Conservation (phyloP, 2,329 filamentous ascomycete species). For the Knoxdaviesia proteae region DNA sequence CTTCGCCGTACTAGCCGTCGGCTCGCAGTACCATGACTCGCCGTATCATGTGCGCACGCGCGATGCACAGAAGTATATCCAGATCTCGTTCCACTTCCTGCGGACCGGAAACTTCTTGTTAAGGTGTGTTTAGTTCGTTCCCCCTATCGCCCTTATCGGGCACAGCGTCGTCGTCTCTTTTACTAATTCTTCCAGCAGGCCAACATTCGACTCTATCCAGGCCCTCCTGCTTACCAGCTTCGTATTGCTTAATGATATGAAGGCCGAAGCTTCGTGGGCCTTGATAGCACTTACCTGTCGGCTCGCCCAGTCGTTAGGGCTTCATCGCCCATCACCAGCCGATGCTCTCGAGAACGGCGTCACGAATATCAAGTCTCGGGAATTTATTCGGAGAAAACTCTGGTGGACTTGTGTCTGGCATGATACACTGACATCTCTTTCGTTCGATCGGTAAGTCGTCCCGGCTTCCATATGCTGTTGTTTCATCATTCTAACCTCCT, state of each 20-base stretch:
- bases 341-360: slow-evolving; percentile 23
- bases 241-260: slow-evolving; percentile 47
- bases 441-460: slow-evolving; percentile 34
- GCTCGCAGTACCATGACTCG: slow-evolving; percentile 45
- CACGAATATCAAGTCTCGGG: slow-evolving; percentile 25
- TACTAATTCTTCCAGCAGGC: slow-evolving; percentile 15
- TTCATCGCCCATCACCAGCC: slow-evolving; percentile 27
- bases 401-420: slow-evolving; percentile 51
- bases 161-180: background rate
- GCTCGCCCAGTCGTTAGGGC: slow-evolving; percentile 41
- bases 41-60: slow-evolving; percentile 38
- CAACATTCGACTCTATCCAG: slow-evolving; percentile 45
- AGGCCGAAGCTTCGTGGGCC: slow-evolving; percentile 47
- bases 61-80: slow-evolving; percentile 39
- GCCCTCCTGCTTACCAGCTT: slow-evolving; percentile 41
- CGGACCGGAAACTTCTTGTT: slow-evolving; percentile 42
- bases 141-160: too few relatives aligned
- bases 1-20: slow-evolving; percentile 43
- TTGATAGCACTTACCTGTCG: slow-evolving; percentile 41
- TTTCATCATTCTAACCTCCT: too few relatives aligned
- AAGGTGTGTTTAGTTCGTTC: slow-evolving; percentile 15
- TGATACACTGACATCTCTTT: slow-evolving; percentile 42
- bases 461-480: too few relatives aligned
- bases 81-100: slow-evolving; percentile 44
- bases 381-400: slow-evolving; percentile 31